Evolutionary conservation across 768 basidiomycete species (phyloP), one percentile per base, ranked within the genome.

Genomic region (Rhodotorula graminis): DNA sequence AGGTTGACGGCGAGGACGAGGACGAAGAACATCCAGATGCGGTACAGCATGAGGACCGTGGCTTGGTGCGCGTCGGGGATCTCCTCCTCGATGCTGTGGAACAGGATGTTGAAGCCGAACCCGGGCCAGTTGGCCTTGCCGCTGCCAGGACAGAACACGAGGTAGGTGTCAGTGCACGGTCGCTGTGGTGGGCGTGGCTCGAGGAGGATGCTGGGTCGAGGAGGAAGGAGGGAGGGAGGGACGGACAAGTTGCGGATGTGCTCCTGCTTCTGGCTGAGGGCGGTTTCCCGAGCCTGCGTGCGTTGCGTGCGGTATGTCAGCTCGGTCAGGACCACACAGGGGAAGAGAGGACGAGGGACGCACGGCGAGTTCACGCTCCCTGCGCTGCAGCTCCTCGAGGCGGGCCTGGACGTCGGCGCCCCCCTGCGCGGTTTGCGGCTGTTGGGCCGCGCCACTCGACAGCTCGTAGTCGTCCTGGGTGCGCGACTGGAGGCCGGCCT

Each of bases 11-110:
- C 81, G 64, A 98, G 84, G 14, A 93, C 93, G 52, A 82, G 86
- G 33, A 88, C 78, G 33, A 99, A 89, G 73, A 93, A 88, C 57
- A 98, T 88, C 96, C 96, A 99, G 77, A 98, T 86, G 79, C 92
- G 89, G 80, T 91, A 98, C 71, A 99, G 82, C 50, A 92, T 88
- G 61, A 88, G 89, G 76, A 97, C 89, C 72, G 93, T 86, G 9
- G 87, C 84, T 73, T 87, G 87, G 68, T 89, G 90, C 0, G 86
- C 85, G 72, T 91, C 88, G 23, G 92, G 93, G 67, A 97, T 93
- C 82, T 93, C 93, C 70, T 70, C 46, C 10, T 84, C 80, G 79
- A 97, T 95, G 69, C 92, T 90, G 82, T 99, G 96, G 84, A 88
- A 96, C 80, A 99, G 89, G 77, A 99, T 83, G 61, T 95, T 95